These are phyloP conservation scores for Chamaecyparis obtusa DNA, from an alignment of 75 land plant genomes.

Conservation along the genomic window DNA sequence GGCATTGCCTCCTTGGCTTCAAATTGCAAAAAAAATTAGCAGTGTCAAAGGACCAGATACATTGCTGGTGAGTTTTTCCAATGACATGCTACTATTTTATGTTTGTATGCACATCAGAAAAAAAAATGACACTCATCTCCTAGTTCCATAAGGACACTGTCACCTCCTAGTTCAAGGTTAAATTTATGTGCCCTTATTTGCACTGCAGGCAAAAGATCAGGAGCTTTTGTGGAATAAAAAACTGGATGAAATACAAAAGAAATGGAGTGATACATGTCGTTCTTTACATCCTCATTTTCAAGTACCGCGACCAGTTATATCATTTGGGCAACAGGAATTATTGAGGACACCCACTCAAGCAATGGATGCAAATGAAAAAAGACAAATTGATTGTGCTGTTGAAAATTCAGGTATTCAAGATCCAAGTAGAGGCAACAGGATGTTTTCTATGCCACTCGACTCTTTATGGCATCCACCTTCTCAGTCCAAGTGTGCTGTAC, in stretches of 20 bases:
- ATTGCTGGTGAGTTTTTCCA: constrained; percentile 9
- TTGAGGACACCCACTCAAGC: background rate
- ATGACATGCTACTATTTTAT: background rate
- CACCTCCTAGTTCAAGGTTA: background rate
- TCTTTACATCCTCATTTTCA: constrained; percentile 42
- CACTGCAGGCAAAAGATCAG: constrained; percentile 34
- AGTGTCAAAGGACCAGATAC: background rate
- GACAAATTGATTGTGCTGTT: constrained; percentile 6
- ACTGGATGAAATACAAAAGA: constrained; percentile 56
- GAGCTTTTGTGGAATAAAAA: constrained; percentile 33
- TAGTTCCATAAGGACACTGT: background rate
- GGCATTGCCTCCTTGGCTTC: constrained; percentile 53
- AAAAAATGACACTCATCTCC: background rate
- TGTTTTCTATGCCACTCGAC: background rate
- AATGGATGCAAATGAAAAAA: background rate
- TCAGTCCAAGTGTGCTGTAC: background rate
- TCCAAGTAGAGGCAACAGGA: constrained; percentile 7
- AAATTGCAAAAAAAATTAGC: constrained; percentile 31
- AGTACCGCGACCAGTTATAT: constrained; percentile 2
- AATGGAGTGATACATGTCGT: constrained; percentile 65
- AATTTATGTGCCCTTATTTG: background rate
- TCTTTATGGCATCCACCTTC: constrained; percentile 7
- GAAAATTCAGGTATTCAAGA: constrained; percentile 10
- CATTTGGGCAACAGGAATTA: background rate
- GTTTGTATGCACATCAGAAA: background rate